Conservation (phyloP, 1,284 basidiomycete species). For the Sporisorium graminicola region DNA sequence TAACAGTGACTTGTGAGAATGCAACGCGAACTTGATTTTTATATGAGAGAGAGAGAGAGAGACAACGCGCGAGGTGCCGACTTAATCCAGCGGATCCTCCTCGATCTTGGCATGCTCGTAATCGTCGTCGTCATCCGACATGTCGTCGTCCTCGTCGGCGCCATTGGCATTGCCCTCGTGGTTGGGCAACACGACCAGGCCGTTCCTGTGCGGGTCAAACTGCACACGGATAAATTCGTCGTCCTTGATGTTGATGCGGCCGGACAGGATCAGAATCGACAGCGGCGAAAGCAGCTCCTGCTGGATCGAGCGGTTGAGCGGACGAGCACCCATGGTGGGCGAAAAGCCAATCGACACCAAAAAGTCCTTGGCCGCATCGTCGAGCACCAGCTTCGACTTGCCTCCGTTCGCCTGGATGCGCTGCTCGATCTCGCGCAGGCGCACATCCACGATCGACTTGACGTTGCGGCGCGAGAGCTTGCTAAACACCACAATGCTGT, state of each 20-base stretch:
- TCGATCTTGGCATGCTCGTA: slow-evolving; percentile 41
- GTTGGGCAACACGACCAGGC: slow-evolving; percentile 84
- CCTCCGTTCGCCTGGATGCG: slow-evolving; percentile 79
- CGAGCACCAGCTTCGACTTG: slow-evolving; percentile 83
- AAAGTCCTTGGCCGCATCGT: slow-evolving; percentile 83
- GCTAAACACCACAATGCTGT: slow-evolving; percentile 74
- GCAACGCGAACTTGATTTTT: background rate
- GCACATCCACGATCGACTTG: slow-evolving; percentile 73
- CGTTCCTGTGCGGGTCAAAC: slow-evolving; percentile 87
- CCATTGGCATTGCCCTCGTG: slow-evolving; percentile 73
- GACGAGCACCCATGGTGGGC: slow-evolving; percentile 76
- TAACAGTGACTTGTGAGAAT: background rate
- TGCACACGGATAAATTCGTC: slow-evolving; percentile 82
- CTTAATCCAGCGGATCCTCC: slow-evolving; percentile 57
- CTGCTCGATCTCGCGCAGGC: slow-evolving; percentile 76
- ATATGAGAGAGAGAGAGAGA: no score
- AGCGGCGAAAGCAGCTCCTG: slow-evolving; percentile 92
- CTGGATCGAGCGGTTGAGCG: slow-evolving; percentile 91
- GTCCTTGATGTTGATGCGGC: slow-evolving; percentile 82
- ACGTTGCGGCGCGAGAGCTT: slow-evolving; percentile 73
- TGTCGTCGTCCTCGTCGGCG: slow-evolving; percentile 52
- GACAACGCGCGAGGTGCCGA: no score
- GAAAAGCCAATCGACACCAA: slow-evolving; percentile 75
- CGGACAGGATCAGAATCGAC: slow-evolving; percentile 86
- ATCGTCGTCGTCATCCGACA: slow-evolving; percentile 67